Evolutionary conservation across 306 rosid species (phyloP).

Genomic region (Lablab purpureus): DNA sequence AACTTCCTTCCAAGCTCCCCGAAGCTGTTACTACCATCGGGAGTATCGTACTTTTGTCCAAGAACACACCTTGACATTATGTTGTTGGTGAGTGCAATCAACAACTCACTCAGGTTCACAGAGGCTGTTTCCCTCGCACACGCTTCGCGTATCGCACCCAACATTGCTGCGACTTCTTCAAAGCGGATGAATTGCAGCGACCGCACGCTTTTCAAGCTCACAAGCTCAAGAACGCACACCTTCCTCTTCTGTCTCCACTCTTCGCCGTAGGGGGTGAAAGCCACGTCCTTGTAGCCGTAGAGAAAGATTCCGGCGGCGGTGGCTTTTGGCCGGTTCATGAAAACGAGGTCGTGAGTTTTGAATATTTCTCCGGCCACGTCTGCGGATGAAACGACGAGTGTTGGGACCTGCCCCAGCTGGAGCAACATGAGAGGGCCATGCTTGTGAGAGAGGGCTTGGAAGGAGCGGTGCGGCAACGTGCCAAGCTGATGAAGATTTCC

Average conservation of each 20-base stretch:
- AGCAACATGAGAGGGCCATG: slow-evolving; percentile 16
- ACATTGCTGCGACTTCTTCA: slow-evolving; percentile 33
- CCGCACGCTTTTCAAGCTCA: slow-evolving; percentile 34
- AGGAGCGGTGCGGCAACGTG: background rate
- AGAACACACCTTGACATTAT: slow-evolving; percentile 32
- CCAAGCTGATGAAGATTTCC: slow-evolving; percentile 50
- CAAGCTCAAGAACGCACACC: background rate
- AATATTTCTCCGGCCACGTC: background rate
- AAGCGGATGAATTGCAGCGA: slow-evolving; percentile 13
- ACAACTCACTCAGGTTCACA: slow-evolving; percentile 38
- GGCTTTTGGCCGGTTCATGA: background rate
- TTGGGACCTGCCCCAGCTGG: slow-evolving; percentile 31
- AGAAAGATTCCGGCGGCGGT: slow-evolving; percentile 19
- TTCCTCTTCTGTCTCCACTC: slow-evolving; percentile 31
- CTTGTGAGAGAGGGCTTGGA: too few relatives aligned
- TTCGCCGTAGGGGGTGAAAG: slow-evolving; percentile 1
- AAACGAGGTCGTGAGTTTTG: slow-evolving; percentile 24
- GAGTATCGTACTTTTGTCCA: slow-evolving; percentile 14
- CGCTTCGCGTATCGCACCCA: background rate
- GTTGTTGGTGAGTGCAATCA: slow-evolving; percentile 10
- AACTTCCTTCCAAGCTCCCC: slow-evolving; percentile 21
- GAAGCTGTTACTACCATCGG: slow-evolving; percentile 14
- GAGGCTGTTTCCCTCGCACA: background rate
- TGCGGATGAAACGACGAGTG: slow-evolving; percentile 37
- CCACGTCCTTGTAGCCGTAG: slow-evolving; percentile 31